Evolutionary conservation across 352 stramenopile genomes (phyloP).

Genomic region (Saprolegnia diclina): DNA sequence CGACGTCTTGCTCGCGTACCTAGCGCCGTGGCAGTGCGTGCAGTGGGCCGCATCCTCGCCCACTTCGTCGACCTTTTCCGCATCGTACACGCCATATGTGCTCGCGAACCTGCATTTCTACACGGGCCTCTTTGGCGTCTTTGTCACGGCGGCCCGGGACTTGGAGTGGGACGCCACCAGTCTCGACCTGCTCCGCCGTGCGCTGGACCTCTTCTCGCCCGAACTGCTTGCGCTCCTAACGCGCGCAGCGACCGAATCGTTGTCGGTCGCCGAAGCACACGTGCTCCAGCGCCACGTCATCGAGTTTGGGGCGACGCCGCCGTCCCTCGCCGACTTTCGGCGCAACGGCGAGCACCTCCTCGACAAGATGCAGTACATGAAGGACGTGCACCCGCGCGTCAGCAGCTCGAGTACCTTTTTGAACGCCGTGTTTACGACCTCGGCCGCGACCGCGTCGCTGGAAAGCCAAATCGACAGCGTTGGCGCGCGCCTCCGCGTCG

Average conservation of each 20-base stretch:
- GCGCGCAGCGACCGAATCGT: conserved; percentile 6
- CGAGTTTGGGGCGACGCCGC: conserved; percentile 54
- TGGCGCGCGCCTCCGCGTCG: conserved; percentile 61
- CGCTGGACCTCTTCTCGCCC: conserved; percentile 59
- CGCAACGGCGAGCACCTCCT: conserved; percentile 78
- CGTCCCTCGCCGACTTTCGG: conserved; percentile 67
- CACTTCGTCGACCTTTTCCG: conserved; percentile 36
- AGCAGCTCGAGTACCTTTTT: background rate
- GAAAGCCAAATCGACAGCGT: conserved; percentile 26
- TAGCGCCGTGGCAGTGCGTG: conserved; percentile 77
- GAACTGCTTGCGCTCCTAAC: conserved; percentile 59
- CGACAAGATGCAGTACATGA: conserved; percentile 61
- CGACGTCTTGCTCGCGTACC: conserved; percentile 82
- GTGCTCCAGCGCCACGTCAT: conserved; percentile 80
- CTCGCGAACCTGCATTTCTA: conserved; percentile 88
- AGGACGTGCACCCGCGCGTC: background rate
- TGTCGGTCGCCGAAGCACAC: conserved; percentile 60
- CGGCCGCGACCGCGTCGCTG: background rate
- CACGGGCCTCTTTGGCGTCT: conserved; percentile 67
- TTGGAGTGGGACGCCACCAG: conserved; percentile 67
- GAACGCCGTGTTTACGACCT: background rate
- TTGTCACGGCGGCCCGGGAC: conserved; percentile 77
- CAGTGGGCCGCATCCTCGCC: conserved; percentile 39
- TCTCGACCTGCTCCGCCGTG: conserved; percentile 57
- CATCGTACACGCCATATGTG: conserved; percentile 70